Base-by-base conservation (phyloP, 495 filamentous ascomycete genomes). In the Trichoderma erinaceum region DNA sequence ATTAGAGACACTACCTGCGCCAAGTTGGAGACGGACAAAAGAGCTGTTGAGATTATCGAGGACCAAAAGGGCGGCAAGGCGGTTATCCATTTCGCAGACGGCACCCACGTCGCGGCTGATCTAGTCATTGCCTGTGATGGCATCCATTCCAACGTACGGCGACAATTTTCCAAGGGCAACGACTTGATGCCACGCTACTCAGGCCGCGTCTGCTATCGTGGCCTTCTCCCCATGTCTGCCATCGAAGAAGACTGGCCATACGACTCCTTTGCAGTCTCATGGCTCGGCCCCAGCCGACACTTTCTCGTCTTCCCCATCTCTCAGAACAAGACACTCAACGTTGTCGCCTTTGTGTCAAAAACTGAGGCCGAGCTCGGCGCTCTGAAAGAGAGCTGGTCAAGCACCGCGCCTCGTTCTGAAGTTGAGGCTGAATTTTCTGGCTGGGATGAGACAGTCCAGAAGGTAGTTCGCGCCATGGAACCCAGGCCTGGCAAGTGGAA, bases 91-190 rank as follows among this genome's bases (percentile, higher is more conserved):
- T 80, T 82, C 66, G 73, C 69, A 23, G 79, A 82, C 65, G 78
- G 78, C 16, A 72, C 73, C 10, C 73, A 70, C 21, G 74, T 46
- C 11, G 58, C 52, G 0, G 79, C 78, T 2, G 67, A 69, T 1
- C 73, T 75, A 23, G 69, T 83, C 16, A 72, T 83, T 29, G 81
- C 79, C 1, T 76, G 78, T 0, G 80, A 83, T 48, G 80, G 82
- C 7, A 81, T 82, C 63, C 79, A 83, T 65, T 79, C 78, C 1
- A 68, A 69, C 13, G 76, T 83, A 7, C 78, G 78, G 13, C 65
- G 52, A 11, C 69, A 70, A 25, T 27, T 70, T 12, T 50, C 58
- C 46, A 43, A 44, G 41, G 69, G 25, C 66, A 43, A 29, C 23
- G 65, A 65, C 69, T 27, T 56, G 12, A 13, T 29, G 23, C 56